Evolutionary conservation across 495 filamentous ascomycete genomes (phyloP), one percentile per base, ranked within the genome.

Genomic region (Pseudomonodictys pantanalensis): DNA sequence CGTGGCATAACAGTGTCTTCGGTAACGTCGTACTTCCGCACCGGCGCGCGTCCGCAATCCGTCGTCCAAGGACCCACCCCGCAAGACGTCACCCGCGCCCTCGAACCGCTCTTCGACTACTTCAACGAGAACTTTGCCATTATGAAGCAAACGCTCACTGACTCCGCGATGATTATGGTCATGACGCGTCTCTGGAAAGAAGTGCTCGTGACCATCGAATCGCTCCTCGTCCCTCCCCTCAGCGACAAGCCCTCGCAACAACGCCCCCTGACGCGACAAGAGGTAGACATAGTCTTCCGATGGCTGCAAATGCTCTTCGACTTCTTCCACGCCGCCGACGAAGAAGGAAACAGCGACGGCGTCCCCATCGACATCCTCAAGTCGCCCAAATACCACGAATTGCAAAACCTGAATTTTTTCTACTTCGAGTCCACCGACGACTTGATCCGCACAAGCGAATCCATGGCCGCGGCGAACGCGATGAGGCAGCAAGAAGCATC

Each of bases 171-270:
- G 93, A 81, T 88, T 56, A 89, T 91, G 73, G 92, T 99, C 56
- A 99, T 99, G 95, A 93, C 90, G 23, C 84, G 95, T 35, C 73
- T 99, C 12, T 99, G 95, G 95, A 99, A 99, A 71, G 95, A 97
- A 73, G 91, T 96, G 9, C 79, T 99, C 3, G 83, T 88, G 29
- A 95, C 92, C 1, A 87, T 97, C 57, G 95, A 99, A 73, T 81
- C 81, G 12, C 78, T 99, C 3, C 79, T 99, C 42, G 92, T 99
- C 1, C 95, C 95, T 39, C 93, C 95, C 8, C 77, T 99, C 9
- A 96, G 92, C 4, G 95, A 99, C 71, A 97, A 99, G 68, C 89
- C 86, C 9, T 97, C 92, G 2, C 82, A 83, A 58, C 95, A 99
- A 67, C 86, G 86, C 60, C 90, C 86, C 22, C 82, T 99, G 3